Evolutionary conservation across 352 stramenopile species (phyloP).

Genomic region (Pythium monospermum): DNA sequence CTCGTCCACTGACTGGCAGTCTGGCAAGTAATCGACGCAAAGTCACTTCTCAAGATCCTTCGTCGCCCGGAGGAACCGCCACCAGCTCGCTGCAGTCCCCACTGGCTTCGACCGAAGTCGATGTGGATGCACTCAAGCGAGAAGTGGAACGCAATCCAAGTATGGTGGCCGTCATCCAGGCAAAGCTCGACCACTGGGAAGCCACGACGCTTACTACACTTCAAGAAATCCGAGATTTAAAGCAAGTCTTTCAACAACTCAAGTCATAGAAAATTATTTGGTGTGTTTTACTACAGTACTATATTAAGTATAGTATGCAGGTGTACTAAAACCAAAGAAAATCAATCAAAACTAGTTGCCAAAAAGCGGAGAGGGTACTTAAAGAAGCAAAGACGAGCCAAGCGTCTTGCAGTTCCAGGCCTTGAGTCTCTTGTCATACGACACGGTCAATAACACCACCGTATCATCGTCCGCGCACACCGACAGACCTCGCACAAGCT

Average conservation of each 20-base stretch:
- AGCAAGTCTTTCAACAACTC: conserved; percentile 53
- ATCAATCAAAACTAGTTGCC: no score
- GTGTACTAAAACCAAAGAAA: neutral
- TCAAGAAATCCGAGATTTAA: conserved; percentile 70
- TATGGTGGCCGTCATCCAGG: conserved; percentile 43
- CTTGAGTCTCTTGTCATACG: conserved; percentile 78
- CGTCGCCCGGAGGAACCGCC: conserved; percentile 4
- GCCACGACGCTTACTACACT: conserved; percentile 52
- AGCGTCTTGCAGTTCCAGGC: conserved; percentile 32
- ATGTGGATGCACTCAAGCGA: conserved; percentile 25
- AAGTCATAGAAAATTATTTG: conserved; percentile 13
- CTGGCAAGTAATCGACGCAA: conserved; percentile 63
- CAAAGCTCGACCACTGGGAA: conserved; percentile 61
- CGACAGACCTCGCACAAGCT: conserved; percentile 48
- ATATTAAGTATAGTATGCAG: neutral
- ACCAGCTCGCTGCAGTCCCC: conserved; percentile 44
- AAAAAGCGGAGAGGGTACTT: no score
- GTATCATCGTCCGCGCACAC: neutral
- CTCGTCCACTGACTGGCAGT: conserved; percentile 26
- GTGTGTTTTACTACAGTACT: no score
- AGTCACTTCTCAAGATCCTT: conserved; percentile 20
- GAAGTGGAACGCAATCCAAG: conserved; percentile 31
- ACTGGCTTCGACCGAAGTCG: conserved; percentile 22
- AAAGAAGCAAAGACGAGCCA: neutral
- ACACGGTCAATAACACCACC: conserved; percentile 51